phyloP scores from a whole-genome alignment of 257 asterid genomes.

The Solanum sparsipilum region DNA sequence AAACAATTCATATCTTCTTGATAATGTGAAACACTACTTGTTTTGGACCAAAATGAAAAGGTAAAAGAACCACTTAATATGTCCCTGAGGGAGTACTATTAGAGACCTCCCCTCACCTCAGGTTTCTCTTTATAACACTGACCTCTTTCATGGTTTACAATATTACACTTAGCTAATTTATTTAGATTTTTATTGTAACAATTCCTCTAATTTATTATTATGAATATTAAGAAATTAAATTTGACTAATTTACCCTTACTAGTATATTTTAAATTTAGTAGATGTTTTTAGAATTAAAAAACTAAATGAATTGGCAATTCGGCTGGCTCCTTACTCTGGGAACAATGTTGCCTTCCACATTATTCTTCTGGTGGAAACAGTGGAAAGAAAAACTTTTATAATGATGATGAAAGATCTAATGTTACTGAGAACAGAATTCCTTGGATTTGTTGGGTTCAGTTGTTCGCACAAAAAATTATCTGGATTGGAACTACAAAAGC shows the following conservation, averaged over 20 bases:
- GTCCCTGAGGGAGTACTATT: neutral
- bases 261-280: neutral
- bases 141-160: neutral
- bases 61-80: neutral
- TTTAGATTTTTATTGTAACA: neutral
- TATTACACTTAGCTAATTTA: neutral
- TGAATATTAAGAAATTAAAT: neutral
- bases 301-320: neutral
- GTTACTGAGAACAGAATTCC: neutral
- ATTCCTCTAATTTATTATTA: neutral
- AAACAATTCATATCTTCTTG: neutral
- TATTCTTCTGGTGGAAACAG: neutral
- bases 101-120: neutral
- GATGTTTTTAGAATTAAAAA: neutral
- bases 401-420: neutral
- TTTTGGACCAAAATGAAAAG: neutral
- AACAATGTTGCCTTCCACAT: neutral
- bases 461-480: neutral
- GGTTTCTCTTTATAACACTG: neutral
- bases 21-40: neutral
- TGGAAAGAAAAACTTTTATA: neutral
- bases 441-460: neutral
- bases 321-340: neutral
- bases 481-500: neutral
- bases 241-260: neutral